Base-by-base conservation (phyloP, 371 early-diverging fungal species). In the Zychaea mexicana region DNA sequence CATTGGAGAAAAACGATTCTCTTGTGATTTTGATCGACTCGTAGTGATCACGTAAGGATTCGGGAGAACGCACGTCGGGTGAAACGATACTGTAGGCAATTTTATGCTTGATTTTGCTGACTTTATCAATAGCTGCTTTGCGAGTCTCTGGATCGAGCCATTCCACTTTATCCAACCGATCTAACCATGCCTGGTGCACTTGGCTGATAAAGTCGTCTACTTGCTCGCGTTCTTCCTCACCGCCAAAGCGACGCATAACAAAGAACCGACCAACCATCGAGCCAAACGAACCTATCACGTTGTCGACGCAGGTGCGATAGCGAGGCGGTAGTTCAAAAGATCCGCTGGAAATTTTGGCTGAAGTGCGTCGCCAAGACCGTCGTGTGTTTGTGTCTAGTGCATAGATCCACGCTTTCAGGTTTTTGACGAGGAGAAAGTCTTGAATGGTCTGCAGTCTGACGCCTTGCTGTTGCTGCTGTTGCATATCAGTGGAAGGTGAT, bases 131-230 rank as follows among this genome's bases (percentile, higher is more conserved):
- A 0, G 88, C 90, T 7, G 65, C 70, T 12, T 64, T 47, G 5
- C 74, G 68, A 0, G 88, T 88, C 32, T 67, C 57, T 3, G 65
- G 49, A 66, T 88, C 88, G 2, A 89, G 66, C 88, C 88, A 89
- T n/a, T 73, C 68, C 2, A 77, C 57, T 7, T 72, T 49, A 15
- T 69, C 28, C 26, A 87, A 69, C 13, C 84, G 61, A 17, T 68
- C 58, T 7, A 73, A 53, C 62, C 87, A 76, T 15, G 74, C 55
- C 2, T 68, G 55, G 15, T 69, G 63, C 19, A 79, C 65, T 9
- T 54, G 57, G 2, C 52, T 60, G 13, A 89, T 72, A 62, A 85
- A 75, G 6, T 64, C 57, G 17, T 59, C 42, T 0, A 66, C 62
- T 22, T 76, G 66, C 7, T 73, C 66, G 10, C 71, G 71, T 8